Evolutionary conservation across 108 stramenopile species (phyloP).

Genomic region (Stephanodiscus minutulus): DNA sequence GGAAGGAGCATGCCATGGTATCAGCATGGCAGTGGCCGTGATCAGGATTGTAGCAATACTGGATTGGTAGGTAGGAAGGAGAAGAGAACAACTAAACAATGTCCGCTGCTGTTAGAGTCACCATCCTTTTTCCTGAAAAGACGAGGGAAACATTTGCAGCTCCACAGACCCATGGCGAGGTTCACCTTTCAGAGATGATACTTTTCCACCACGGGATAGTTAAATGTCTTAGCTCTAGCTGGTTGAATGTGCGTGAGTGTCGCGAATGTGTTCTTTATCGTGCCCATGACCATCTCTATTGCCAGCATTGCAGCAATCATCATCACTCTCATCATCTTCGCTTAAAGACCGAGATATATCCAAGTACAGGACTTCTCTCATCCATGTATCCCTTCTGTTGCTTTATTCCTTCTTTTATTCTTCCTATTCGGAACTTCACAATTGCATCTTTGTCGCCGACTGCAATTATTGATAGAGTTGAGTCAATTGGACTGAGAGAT

Average conservation of each 20-base stretch:
- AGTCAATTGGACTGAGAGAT: constrained; percentile 56
- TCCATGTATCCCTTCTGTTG: constrained; percentile 38
- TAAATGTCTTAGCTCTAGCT: constrained; percentile 1
- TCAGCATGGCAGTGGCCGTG: constrained; percentile 35
- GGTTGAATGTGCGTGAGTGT: not conserved
- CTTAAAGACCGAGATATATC: constrained; percentile 37
- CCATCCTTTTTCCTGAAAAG: constrained; percentile 23
- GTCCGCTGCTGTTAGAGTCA: constrained; percentile 10
- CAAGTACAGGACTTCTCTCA: constrained; percentile 41
- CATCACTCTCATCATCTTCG: constrained; percentile 10
- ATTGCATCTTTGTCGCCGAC: constrained; percentile 40
- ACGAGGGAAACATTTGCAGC: constrained; percentile 56
- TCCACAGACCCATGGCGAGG: constrained; percentile 56
- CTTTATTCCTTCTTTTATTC: constrained; percentile 10
- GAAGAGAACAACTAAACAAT: constrained; percentile 33
- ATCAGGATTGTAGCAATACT: constrained; percentile 32
- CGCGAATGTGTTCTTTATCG: not conserved
- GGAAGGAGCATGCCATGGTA: constrained; percentile 28
- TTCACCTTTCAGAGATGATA: constrained; percentile 60
- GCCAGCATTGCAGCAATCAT: not conserved
- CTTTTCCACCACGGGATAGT: constrained; percentile 15
- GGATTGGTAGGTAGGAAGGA: constrained; percentile 34
- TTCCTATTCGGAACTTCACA: constrained; percentile 7
- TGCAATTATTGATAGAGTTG: constrained; percentile 46
- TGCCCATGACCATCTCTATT: constrained; percentile 3